Evolutionary conservation across 2,329 filamentous ascomycete genomes (phyloP), one percentile per base, ranked within the genome.

Genomic region (Fusarium annulatum): DNA sequence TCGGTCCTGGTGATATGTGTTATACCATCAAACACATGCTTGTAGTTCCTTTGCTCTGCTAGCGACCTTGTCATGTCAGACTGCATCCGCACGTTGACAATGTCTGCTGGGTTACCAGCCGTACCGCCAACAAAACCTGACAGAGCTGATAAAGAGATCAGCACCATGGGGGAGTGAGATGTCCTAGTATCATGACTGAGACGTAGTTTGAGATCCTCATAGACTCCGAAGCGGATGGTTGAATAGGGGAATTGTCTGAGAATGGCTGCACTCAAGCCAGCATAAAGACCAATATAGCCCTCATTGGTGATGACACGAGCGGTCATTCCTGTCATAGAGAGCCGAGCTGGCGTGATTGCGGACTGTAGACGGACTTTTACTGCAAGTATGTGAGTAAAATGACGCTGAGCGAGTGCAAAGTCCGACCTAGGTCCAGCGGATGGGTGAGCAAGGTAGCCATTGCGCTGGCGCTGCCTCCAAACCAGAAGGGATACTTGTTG

Each of bases 81-180:
- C 26, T 63, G 59, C 59, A 63, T 63, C 30, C 64, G 23, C 14
- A 63, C 30, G 11, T 63, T 67, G 18, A 51, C 51, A n/a, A 63
- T 42, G 21, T 58, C 52, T 34, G 59, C 51, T 33, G 60, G 60
- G 21, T 51, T 59, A 4, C 64, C 52, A 23, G n/a, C n/a, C n/a
- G n/a, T n/a, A n/a, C n/a, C n/a, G n/a, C n/a, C n/a, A n/a, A n/a
- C n/a, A n/a, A n/a, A n/a, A n/a, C n/a, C n/a, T n/a, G n/a, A 41
- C 21, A 41, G 19, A 41, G 39, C 39, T 2, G 39, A 21, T 9
- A 41, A 7, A n/a, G 12, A 21, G 26, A 66, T 26, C 9, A 66
- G 26, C 14, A 49, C 2, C 16, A 38, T 5, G 34, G 21, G 42
- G 4, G 51, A 49, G 14, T 34, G 34, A 36, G 39, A 10, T 39